Base-by-base conservation (phyloP, 768 basidiomycete species). In the Xerocomus potaroensis region DNA sequence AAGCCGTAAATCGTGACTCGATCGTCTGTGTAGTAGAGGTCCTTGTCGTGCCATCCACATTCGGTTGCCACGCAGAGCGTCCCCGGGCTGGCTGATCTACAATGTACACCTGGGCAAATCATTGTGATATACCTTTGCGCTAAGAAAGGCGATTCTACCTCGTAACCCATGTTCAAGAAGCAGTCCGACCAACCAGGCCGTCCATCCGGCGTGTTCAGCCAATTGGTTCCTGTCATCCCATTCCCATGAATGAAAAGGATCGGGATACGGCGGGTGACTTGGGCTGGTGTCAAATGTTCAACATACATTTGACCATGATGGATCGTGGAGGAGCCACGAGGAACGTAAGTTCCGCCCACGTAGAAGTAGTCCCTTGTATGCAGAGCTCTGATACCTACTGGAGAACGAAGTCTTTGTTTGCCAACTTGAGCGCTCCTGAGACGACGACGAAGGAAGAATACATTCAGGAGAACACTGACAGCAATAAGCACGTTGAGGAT, bases 161-260 rank as follows among this genome's bases (percentile, higher is more conserved):
- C 76, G 48, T 76, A 78, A 30, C 76, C 77, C 53, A 72, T 50
- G 41, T 66, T 59, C 47, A 79, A 54, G 45, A 79, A 76, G 57
- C 74, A 77, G 60, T 79, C 77, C n/a, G 73, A 73, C 77, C 78
- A 79, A n/a, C 78, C 77, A 9, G 67, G 56, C 50, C 75, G 66
- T 21, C 75, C 76, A 55, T 79, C 78, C 1, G 77, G 76, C 0
- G 78, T 79, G 45, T 77, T 77, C 35, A 79, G 56, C 56, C 77
- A 75, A 43, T 68, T 75, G 14, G 74, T 71, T 32, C 75, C 77
- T 7, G 76, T 77, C 77, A 78, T 77, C 19, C 72, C 76, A 44
- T 69, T 68, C 19, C 77, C 78, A 37, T 73, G 77, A 18, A 79
- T 73, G 40, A 79, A 60, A 11, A 79, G 51, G 26, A 79, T 41